Conservation (phyloP, 768 basidiomycete species). For the Trametes punicea region DNA sequence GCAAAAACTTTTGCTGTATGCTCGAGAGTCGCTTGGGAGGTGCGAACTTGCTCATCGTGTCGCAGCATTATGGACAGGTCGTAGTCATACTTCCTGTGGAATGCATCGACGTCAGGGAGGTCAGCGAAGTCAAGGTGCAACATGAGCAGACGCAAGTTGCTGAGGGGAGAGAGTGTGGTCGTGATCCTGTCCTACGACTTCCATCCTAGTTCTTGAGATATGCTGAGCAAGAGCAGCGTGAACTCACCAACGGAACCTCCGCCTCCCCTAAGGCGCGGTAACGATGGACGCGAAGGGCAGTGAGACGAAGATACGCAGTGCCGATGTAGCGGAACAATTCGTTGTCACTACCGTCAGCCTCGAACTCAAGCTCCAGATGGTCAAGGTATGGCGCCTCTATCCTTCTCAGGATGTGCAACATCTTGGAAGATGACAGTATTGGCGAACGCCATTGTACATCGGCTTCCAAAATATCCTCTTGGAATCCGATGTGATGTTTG, state of each 20-base stretch:
- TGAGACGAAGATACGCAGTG: not conserved
- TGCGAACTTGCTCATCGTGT: not conserved
- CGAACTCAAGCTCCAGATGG: not conserved
- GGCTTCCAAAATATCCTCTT: not conserved
- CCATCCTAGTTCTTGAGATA: not conserved
- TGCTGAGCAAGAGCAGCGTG: not conserved
- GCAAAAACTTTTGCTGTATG: not conserved
- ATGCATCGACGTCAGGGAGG: not conserved
- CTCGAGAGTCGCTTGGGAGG: not conserved
- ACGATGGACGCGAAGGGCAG: not conserved
- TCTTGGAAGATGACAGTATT: not conserved
- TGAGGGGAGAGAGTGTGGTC: not conserved
- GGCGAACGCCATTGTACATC: not conserved
- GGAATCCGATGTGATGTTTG: not conserved
- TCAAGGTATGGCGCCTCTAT: not conserved
- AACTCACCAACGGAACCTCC: not conserved
- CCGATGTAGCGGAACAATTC: not conserved
- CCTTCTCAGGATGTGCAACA: not conserved
- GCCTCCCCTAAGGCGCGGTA: not conserved
- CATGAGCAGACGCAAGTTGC: not conserved
- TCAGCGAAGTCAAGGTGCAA: not conserved
- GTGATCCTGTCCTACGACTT: not conserved
- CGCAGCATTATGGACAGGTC: not conserved
- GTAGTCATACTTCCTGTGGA: not conserved
- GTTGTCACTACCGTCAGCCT: not conserved